Evolutionary conservation across 106 monocot genomes (phyloP).

Genomic region (Dendrobium huoshanense): DNA sequence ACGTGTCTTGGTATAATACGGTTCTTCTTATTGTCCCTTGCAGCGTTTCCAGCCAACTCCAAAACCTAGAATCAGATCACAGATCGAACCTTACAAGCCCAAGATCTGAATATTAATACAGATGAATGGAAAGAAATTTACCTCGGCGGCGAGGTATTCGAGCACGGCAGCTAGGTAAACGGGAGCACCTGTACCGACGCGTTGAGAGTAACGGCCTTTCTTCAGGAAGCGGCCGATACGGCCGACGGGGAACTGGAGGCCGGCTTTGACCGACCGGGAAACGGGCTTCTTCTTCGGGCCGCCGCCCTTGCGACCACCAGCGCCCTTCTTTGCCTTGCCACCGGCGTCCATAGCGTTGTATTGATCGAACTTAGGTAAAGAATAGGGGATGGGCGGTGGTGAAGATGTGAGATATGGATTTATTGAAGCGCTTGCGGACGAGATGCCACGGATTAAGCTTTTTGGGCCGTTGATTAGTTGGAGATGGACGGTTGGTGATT

Average conservation of each 20-base stretch:
- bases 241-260: slow-evolving; percentile 65
- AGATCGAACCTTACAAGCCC: background rate
- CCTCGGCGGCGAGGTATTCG: slow-evolving; percentile 77
- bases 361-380: background rate
- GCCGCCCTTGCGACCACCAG: slow-evolving; percentile 19
- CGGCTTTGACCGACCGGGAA: slow-evolving; percentile 17
- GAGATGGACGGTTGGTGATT: background rate
- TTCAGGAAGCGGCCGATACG: slow-evolving; percentile 68
- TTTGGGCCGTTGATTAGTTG: background rate
- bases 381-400: background rate
- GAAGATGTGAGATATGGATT: background rate
- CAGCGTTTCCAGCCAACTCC: slow-evolving; percentile 19
- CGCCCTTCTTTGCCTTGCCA: slow-evolving; percentile 12
- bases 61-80: background rate
- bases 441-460: background rate
- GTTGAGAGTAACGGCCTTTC: slow-evolving; percentile 59
- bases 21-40: slow-evolving; percentile 18
- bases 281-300: slow-evolving; percentile 15
- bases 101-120: background rate
- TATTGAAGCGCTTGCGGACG: background rate
- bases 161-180: slow-evolving; percentile 81
- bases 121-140: background rate
- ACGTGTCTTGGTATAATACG: slow-evolving; percentile 9
- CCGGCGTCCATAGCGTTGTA: slow-evolving; percentile 7
- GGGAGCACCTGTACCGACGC: slow-evolving; percentile 60